A percentile compares a stretch with the other conserved stretches of the same genome.
Evolutionary conservation across 345 rosid species (phyloP).

Genomic region (Eucalyptus coolabah): DNA sequence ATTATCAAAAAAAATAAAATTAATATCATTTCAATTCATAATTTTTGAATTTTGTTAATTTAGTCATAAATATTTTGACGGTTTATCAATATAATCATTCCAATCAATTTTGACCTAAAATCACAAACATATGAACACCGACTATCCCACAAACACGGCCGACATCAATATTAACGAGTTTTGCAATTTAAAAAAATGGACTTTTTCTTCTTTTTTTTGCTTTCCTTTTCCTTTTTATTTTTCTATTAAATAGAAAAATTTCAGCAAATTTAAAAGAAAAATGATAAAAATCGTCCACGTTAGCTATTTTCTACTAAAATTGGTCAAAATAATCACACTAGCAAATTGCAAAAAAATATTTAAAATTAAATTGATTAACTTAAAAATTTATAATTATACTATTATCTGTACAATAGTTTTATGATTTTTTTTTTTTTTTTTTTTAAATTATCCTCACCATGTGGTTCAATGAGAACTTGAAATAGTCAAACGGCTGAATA

Average conservation of each 20-base stretch:
- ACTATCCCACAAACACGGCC: accelerated
- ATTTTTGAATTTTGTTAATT: too few species aligned
- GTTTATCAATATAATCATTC: too few species aligned
- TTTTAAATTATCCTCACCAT: background rate
- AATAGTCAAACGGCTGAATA: background rate
- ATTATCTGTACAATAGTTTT: background rate
- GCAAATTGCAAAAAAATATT: background rate
- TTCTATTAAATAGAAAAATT: background rate
- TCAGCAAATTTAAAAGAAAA: background rate
- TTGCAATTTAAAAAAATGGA: too few species aligned
- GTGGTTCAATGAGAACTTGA: background rate
- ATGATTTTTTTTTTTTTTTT: background rate
- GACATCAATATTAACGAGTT: too few species aligned
- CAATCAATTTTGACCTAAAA: too few species aligned
- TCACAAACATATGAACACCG: too few species aligned
- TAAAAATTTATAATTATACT: background rate
- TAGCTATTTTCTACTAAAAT: background rate
- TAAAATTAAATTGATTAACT: background rate
- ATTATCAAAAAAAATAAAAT: too few species aligned
- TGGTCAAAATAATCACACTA: background rate
- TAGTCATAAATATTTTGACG: accelerated
- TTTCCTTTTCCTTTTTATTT: background rate
- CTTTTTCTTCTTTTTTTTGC: background rate
- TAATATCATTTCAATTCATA: too few species aligned
- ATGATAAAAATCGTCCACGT: accelerated